A percentile compares a stretch with the other conserved stretches of the same genome.
Conservation (phyloP, 495 filamentous ascomycete species). For the Neurospora pannonica region DNA sequence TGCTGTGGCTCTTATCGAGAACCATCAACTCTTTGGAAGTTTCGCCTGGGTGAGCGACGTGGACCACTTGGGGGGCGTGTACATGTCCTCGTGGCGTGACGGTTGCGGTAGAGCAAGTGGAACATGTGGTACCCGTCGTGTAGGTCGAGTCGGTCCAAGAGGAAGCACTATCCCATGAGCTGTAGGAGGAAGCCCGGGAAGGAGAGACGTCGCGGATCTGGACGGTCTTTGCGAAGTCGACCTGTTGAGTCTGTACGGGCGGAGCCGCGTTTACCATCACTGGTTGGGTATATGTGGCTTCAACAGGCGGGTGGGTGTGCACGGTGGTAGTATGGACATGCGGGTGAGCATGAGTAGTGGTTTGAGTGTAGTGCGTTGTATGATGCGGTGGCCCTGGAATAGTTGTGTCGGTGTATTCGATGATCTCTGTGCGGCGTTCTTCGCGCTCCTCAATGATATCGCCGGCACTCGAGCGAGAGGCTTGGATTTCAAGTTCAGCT, state of each 20-base stretch:
- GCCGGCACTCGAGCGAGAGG: conserved; percentile 26
- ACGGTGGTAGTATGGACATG: conserved; percentile 5
- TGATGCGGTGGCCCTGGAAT: conserved; percentile 8
- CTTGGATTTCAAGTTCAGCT: conserved; percentile 31
- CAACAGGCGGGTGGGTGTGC: conserved; percentile 19
- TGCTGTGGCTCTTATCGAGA: neutral
- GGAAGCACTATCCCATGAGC: conserved; percentile 15
- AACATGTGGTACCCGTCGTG: conserved; percentile 2
- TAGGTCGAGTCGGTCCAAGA: conserved; percentile 10
- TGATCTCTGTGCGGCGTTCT: conserved; percentile 13
- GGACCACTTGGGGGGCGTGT: conserved; percentile 17
- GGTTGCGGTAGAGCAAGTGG: neutral
- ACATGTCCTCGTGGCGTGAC: conserved; percentile 5
- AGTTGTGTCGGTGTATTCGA: conserved; percentile 10
- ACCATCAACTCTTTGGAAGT: conserved; percentile 22
- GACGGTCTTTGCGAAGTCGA: conserved; percentile 32
- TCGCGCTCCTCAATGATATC: conserved; percentile 30
- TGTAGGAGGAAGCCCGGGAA: conserved; percentile 19
- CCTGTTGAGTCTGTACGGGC: conserved; percentile 25
- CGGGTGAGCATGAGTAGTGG: neutral
- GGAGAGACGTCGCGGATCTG: conserved; percentile 32
- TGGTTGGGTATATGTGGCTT: conserved; percentile 13
- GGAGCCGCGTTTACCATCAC: conserved; percentile 32
- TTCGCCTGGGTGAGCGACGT: conserved; percentile 26
- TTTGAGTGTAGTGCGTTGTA: neutral